These are phyloP conservation scores for Saturnispora sanitii DNA, from an alignment of 805 yeast species.

Conservation along the genomic window DNA sequence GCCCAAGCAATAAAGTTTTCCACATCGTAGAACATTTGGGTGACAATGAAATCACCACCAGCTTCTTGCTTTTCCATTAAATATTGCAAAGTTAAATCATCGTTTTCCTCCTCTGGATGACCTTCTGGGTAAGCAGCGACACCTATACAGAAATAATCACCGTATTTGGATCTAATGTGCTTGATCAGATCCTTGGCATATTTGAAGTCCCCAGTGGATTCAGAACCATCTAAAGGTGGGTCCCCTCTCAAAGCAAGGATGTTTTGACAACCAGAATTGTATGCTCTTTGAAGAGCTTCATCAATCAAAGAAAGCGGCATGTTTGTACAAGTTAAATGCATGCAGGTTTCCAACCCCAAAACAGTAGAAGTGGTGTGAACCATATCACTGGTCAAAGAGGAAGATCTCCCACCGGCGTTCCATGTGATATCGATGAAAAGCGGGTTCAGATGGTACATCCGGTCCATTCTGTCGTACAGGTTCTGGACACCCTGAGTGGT, in stretches of 20 bases:
- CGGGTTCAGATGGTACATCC: constrained; percentile 90
- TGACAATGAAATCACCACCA: constrained; percentile 88
- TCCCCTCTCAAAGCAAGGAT: constrained; percentile 93
- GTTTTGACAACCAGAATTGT: constrained; percentile 87
- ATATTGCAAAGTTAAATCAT: constrained; percentile 42
- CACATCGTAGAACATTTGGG: constrained; percentile 95
- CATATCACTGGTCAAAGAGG: constrained; percentile 81
- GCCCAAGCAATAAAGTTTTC: constrained; percentile 85
- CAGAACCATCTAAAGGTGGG: constrained; percentile 72
- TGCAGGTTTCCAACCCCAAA: constrained; percentile 88
- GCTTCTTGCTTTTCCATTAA: constrained; percentile 85
- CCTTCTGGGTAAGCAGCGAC: constrained; percentile 98
- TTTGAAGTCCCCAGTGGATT: constrained; percentile 71
- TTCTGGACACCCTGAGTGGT: constrained; percentile 96
- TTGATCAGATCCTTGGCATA: constrained; percentile 81
- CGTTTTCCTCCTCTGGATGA: constrained; percentile 75
- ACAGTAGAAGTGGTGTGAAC: constrained; percentile 85
- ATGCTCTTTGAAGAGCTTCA: constrained; percentile 76
- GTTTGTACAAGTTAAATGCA: constrained; percentile 96
- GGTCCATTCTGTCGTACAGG: constrained; percentile 91
- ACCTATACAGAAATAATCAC: constrained; percentile 86
- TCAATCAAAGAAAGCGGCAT: constrained; percentile 80
- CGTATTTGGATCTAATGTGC: constrained; percentile 69
- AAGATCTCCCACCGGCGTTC: constrained; percentile 94
- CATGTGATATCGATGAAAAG: constrained; percentile 93